Evolutionary conservation across 768 basidiomycete genomes (phyloP).

Genomic region (Collybiopsis luxurians): DNA sequence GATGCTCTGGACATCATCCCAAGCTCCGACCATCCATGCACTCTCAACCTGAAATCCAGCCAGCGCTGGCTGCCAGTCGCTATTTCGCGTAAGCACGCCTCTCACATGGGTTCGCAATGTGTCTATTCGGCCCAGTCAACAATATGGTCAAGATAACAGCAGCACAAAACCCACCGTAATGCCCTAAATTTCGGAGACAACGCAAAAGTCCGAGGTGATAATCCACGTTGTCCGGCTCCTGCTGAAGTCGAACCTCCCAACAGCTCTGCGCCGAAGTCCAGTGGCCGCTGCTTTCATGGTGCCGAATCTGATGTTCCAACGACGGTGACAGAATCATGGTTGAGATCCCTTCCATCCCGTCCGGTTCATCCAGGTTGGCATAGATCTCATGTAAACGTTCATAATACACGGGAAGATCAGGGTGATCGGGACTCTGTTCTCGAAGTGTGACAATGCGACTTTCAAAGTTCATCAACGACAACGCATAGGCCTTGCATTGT

Average conservation of each 20-base stretch:
- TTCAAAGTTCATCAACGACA: slow-evolving; percentile 95
- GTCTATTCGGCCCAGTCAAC: slow-evolving; percentile 45
- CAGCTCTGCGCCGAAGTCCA: slow-evolving; percentile 99
- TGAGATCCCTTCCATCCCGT: slow-evolving; percentile 98
- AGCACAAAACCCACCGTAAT: slow-evolving; percentile 73
- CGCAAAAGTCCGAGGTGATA: slow-evolving; percentile 88
- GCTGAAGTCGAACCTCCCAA: slow-evolving; percentile 94
- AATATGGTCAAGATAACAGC: slow-evolving; percentile 5
- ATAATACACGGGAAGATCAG: slow-evolving; percentile 68
- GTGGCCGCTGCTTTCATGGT: slow-evolving; percentile 93
- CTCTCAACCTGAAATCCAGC: slow-evolving; percentile 89
- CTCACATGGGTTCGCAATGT: slow-evolving; percentile 92
- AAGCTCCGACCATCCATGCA: slow-evolving; percentile 95
- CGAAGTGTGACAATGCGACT: slow-evolving; percentile 64
- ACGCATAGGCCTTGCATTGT: slow-evolving; percentile 90
- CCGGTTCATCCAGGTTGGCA: slow-evolving; percentile 93
- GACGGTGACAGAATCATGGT: slow-evolving; percentile 85
- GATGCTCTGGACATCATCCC: slow-evolving; percentile 74
- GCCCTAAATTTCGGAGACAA: slow-evolving; percentile 91
- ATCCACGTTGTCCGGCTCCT: slow-evolving; percentile 83
- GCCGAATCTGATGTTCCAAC: slow-evolving; percentile 92
- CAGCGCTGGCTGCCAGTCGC: slow-evolving; percentile 76
- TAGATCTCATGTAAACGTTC: slow-evolving; percentile 96
- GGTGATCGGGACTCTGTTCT: slow-evolving; percentile 35
- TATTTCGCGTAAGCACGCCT: slow-evolving; percentile 83